A percentile compares a stretch with the other conserved stretches of the same genome.
phyloP scores from a whole-genome alignment of 2,329 filamentous ascomycete species.

The Paraphaeosphaeria minitans region DNA sequence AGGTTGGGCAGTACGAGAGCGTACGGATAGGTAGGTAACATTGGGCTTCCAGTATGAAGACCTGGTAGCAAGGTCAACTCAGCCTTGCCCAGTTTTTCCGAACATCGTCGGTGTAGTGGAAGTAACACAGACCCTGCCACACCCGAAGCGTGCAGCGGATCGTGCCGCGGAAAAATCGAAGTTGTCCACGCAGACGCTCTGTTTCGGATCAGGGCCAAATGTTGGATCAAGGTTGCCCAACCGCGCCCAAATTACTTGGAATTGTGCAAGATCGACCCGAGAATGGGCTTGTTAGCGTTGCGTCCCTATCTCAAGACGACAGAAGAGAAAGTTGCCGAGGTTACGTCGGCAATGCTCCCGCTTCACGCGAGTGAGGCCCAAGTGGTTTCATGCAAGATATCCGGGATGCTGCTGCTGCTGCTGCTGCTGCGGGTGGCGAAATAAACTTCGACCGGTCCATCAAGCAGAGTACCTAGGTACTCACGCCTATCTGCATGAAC shows the following conservation, averaged over 20 bases:
- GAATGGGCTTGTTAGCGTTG: neutral
- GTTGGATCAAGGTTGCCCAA: neutral
- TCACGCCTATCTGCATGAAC: neutral
- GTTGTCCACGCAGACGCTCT: neutral
- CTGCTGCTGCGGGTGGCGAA: neutral
- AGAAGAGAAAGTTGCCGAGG: neutral
- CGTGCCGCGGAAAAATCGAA: neutral
- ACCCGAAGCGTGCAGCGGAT: conserved; percentile 1
- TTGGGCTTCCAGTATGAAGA: neutral
- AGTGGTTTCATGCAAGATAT: conserved; percentile 1
- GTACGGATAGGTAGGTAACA: neutral
- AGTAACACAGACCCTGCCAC: neutral
- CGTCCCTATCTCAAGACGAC: neutral
- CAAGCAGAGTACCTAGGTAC: neutral
- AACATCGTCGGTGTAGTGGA: neutral
- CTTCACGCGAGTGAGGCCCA: neutral
- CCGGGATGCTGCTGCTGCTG: neutral
- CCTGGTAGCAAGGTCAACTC: neutral
- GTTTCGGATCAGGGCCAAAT: neutral
- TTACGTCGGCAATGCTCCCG: neutral
- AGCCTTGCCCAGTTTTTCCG: conserved; percentile 6
- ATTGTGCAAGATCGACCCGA: neutral
- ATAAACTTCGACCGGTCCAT: neutral
- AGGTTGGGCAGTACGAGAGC: neutral
- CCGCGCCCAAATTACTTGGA: neutral